Conservation (phyloP, 805 yeast genomes). For the Schwanniomyces yamadae region DNA sequence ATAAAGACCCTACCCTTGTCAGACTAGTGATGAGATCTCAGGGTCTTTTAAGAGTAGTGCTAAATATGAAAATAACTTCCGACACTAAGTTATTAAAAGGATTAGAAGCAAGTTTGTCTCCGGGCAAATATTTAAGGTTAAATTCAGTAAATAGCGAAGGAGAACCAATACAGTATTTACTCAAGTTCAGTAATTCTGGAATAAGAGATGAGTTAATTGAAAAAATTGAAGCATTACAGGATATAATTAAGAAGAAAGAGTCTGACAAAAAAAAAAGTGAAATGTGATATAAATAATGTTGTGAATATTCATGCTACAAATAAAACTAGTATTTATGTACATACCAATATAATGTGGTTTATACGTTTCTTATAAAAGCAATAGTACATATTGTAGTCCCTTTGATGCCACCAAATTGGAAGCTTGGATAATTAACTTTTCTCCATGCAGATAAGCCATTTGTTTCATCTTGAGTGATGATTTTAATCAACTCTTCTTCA, state of each 20-base stretch:
- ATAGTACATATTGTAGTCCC: conserved; percentile 89
- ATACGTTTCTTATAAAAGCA: conserved; percentile 55
- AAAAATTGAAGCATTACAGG: conserved; percentile 39
- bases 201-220: conserved; percentile 59
- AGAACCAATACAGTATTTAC: conserved; percentile 78
- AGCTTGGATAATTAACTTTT: conserved; percentile 71
- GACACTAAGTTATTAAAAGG: conserved; percentile 72
- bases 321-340: not conserved
- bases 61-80: conserved; percentile 67
- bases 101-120: conserved; percentile 77
- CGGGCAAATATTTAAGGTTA: conserved; percentile 80
- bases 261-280: no score
- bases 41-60: conserved; percentile 76
- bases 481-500: conserved; percentile 62
- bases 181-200: conserved; percentile 65
- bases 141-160: conserved; percentile 63
- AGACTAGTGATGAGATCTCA: conserved; percentile 90
- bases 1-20: conserved; percentile 39
- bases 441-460: conserved; percentile 58
- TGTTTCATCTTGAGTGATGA: conserved; percentile 46
- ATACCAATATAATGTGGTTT: conserved; percentile 1
- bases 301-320: no score
- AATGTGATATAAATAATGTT: no score
- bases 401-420: conserved; percentile 83
- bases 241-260: conserved; percentile 8